Base-by-base conservation (phyloP, 805 yeast genomes). In the Wickerhamomyces canadensis region DNA sequence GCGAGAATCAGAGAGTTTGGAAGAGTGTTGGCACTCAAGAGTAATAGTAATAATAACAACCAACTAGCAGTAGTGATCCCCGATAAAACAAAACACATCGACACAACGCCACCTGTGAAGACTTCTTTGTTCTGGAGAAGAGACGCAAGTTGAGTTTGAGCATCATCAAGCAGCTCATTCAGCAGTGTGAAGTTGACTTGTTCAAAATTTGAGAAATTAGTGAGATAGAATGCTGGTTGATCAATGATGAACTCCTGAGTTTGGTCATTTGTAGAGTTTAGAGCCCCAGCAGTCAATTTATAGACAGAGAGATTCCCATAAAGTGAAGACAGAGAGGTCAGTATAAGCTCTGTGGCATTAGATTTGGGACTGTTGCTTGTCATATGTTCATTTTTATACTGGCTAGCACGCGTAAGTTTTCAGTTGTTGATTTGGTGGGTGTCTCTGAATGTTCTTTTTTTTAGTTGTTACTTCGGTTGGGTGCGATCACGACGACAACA, bases 51-150 rank as follows among this genome's bases (percentile, higher is more conserved):
- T 35, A 80, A 60, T 19, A 85, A 62, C 76, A 84, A 76, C 94
- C 94, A 85, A 19, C 80, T 65, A 13, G 80, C 70, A 6, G 76
- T 74, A 42, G 77, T 75, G 15, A 74, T 64, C 0, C 79, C 75
- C 37, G 76, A 67, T 4, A 72, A 52, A n/a, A 71, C 70, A 57
- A 75, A 78, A 31, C 73, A 58, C 4, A 78, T 58, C 29, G 68
- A 55, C 3, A 68, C 54, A 31, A 67, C 62, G 13, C 74, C 63
- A 18, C 58, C 54, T 4, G 49, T 42, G 37, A 68, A 70, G 1
- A 48, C 40, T 37, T 69, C 73, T 38, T 54, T 61, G 30, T 41
- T 41, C 34, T 32, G 26, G 12, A 38, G 23, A 1, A 30, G n/a
- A n/a, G n/a, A n/a, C n/a, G n/a, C n/a, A n/a, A n/a, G n/a, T n/a